Base-by-base conservation (phyloP, 75 land plant genomes). In the Pinus albicaulis region DNA sequence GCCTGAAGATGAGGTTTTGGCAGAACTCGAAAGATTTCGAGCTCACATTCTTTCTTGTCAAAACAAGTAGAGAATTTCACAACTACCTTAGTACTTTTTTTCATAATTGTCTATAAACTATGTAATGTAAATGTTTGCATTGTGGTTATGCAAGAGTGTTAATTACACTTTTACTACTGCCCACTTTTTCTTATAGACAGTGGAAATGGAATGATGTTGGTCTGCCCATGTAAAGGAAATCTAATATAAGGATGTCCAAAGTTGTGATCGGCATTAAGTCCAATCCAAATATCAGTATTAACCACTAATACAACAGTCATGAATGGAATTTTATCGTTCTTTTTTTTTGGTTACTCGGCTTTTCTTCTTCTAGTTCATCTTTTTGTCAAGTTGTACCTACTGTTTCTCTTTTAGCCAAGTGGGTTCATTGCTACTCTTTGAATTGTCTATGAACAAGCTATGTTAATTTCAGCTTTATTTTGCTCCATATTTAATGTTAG, bases 1-100 rank as follows among this genome's bases (percentile, higher is more conserved):
- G 79, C 95, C 95, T 20, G 90, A 90, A 71, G 98, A 97, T 0
- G 99, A 94, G 78, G 98, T 97, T 72, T 68, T 97, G 60, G 92
- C 89, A 31, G 99, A 97, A 84, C 95, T 97, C 15, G 90, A 94
- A 76, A 84, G 87, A 62, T 91, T 89, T 80, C 91, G 89, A 28
- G 73, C 86, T 19, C 98, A 95, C 70, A 83, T 93, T 23, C 60
- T 80, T 0, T 59, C 82, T n/a, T 91, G 93, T 72, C 56, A 82
- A 17, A 57, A 81, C 48, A 83, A 83, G 78, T 60, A 81, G 17
- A 80, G 8, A 65, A 28, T 24, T 55, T 16, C 19, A 12, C 24
- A 1, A 5, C 31, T 34, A 7, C 22, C 34, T 28, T 2, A 7
- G 24, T 75, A 22, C 65, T 24, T 13, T 53, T 56, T 4, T 55